phyloP scores from a whole-genome alignment of 371 early-diverging fungal species.

The Sporodiniella umbellata region DNA sequence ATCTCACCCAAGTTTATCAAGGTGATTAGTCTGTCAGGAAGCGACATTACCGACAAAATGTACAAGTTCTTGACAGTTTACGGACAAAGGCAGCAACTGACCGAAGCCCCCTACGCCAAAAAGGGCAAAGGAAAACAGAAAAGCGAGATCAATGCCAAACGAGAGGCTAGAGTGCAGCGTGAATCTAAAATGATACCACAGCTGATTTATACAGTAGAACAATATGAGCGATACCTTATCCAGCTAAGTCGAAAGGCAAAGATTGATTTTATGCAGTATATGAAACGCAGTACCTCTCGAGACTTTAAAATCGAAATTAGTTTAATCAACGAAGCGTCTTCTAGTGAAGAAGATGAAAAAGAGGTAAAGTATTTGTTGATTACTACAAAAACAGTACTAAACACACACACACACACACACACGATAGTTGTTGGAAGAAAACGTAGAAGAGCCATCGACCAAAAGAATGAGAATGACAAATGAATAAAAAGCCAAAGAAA shows the following conservation, averaged over 20 bases:
- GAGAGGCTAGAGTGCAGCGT: conserved; percentile 51
- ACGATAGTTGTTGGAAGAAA: background rate
- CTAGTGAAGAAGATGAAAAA: conserved; percentile 1
- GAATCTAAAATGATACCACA: conserved; percentile 65
- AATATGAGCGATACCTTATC: conserved; percentile 66
- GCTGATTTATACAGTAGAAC: conserved; percentile 64
- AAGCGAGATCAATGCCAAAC: conserved; percentile 18
- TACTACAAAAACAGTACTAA: too few relatives aligned
- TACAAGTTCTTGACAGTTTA: conserved; percentile 48
- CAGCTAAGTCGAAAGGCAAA: conserved; percentile 62
- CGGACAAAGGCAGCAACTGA: conserved; percentile 18
- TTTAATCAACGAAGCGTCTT: background rate
- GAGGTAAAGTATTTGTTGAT: background rate
- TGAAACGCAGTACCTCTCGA: conserved; percentile 67
- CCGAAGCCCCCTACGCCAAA: conserved; percentile 4
- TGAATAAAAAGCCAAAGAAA: background rate
- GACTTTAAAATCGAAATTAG: conserved; percentile 63
- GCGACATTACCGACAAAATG: conserved; percentile 40
- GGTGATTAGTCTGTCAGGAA: conserved; percentile 31
- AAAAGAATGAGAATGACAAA: background rate
- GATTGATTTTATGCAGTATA: conserved; percentile 63
- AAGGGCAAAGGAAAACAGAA: conserved; percentile 21
- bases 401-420: too few relatives aligned
- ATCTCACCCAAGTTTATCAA: conserved; percentile 29
- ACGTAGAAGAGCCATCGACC: background rate